A percentile compares a stretch with the other conserved stretches of the same genome.
Evolutionary conservation across 306 rosid species (phyloP).

Genomic region (Vigna trinervia): DNA sequence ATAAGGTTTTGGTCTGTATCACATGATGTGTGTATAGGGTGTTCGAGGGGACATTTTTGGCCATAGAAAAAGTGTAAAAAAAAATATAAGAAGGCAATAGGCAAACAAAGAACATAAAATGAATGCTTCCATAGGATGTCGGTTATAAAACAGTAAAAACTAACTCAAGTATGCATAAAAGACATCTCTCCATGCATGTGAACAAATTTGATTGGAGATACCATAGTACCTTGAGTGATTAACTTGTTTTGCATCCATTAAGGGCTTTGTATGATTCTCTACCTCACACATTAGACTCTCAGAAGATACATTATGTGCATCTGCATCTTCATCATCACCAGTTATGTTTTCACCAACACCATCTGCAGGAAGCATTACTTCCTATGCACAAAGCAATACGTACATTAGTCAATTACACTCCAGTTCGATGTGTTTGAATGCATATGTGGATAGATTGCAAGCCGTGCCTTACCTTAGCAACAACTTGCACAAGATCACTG

Average conservation of each 20-base stretch:
- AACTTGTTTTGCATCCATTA: slow-evolving; percentile 44
- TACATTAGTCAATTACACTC: slow-evolving; percentile 25
- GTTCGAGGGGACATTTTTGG: background rate
- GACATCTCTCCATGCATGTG: slow-evolving; percentile 25
- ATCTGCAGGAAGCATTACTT: slow-evolving; percentile 65
- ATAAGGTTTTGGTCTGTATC: no score
- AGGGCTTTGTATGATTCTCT: slow-evolving; percentile 47
- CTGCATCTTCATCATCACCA: slow-evolving; percentile 55
- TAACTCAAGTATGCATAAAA: slow-evolving; percentile 32
- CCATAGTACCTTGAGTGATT: slow-evolving; percentile 64
- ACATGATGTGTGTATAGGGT: background rate
- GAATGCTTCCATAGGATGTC: slow-evolving; percentile 25
- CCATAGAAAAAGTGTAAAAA: slow-evolving; percentile 17
- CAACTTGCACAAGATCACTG: slow-evolving; percentile 80
- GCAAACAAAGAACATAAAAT: slow-evolving; percentile 15
- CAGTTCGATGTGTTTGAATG: slow-evolving; percentile 7
- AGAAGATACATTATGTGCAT: slow-evolving; percentile 43
- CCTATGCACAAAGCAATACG: slow-evolving; percentile 53
- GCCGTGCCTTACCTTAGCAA: slow-evolving; percentile 65
- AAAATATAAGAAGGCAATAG: slow-evolving; percentile 12
- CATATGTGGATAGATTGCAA: slow-evolving; percentile 14
- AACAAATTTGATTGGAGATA: slow-evolving; percentile 37
- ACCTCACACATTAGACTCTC: slow-evolving; percentile 39
- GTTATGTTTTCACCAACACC: slow-evolving; percentile 56
- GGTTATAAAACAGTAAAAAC: slow-evolving; percentile 8